phyloP scores from a whole-genome alignment of 495 filamentous ascomycete genomes.

The Lasiosphaeris hirsuta region DNA sequence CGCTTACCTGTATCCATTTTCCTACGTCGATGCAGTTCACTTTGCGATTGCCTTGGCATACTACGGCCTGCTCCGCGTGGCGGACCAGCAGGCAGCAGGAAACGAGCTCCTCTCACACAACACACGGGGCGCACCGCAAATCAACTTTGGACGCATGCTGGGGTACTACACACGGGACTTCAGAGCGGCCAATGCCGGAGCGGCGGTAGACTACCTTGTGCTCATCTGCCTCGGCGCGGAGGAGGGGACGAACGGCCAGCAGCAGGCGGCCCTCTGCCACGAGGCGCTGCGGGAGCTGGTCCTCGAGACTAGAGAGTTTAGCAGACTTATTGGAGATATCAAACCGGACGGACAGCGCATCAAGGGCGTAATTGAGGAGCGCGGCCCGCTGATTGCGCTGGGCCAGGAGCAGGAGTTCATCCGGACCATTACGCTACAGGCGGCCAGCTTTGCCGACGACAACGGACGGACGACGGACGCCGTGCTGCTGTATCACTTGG shows the following conservation, averaged over 20 bases:
- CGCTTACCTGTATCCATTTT: constrained; percentile 81
- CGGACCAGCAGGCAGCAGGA: constrained; percentile 63
- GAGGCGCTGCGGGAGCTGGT: constrained; percentile 94
- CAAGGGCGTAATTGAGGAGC: constrained; percentile 82
- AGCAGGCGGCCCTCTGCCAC: constrained; percentile 80
- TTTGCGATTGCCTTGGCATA: constrained; percentile 87
- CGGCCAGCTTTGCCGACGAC: constrained; percentile 87
- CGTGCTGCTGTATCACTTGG: constrained; percentile 89
- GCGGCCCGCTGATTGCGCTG: constrained; percentile 78
- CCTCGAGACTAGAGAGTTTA: constrained; percentile 90
- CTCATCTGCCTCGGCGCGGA: constrained; percentile 92
- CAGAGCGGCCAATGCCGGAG: constrained; percentile 78
- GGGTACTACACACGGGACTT: constrained; percentile 96
- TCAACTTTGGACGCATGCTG: constrained; percentile 90
- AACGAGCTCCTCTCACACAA: constrained; percentile 67
- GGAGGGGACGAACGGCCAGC: constrained; percentile 65
- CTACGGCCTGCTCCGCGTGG: constrained; percentile 86
- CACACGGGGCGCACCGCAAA: constrained; percentile 76
- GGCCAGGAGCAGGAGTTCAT: constrained; percentile 78
- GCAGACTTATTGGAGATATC: constrained; percentile 89
- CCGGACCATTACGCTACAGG: constrained; percentile 80
- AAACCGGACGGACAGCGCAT: constrained; percentile 75
- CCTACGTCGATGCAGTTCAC: constrained; percentile 89
- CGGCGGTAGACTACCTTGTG: constrained; percentile 89
- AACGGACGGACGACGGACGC: constrained; percentile 90